A percentile compares a stretch with the other conserved stretches of the same genome.
phyloP scores from a whole-genome alignment of 768 basidiomycete genomes.

The Jaapia argillacea region DNA sequence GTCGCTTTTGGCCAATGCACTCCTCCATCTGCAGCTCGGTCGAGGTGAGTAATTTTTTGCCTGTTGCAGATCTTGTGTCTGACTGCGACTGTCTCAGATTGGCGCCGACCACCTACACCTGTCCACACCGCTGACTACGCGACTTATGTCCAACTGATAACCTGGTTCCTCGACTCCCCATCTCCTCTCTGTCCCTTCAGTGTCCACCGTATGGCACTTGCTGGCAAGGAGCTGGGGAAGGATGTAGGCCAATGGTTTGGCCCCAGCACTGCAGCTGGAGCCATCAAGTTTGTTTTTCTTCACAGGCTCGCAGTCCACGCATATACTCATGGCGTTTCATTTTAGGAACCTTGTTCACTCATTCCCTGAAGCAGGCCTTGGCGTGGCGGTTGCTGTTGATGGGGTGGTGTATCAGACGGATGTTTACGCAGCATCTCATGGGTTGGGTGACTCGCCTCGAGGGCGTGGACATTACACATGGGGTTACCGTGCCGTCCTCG shows the following conservation, averaged over 20 bases:
- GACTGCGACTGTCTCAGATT: slow-evolving; percentile 40
- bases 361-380: slow-evolving; percentile 73
- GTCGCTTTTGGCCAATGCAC: slow-evolving; percentile 69
- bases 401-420: slow-evolving; percentile 77
- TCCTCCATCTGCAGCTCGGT: slow-evolving; percentile 68
- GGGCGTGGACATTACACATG: slow-evolving; percentile 26
- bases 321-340: not conserved
- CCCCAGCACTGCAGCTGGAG: slow-evolving; percentile 94
- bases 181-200: slow-evolving; percentile 80
- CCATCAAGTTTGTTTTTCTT: slow-evolving; percentile 56
- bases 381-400: slow-evolving; percentile 78
- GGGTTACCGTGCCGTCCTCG: slow-evolving; percentile 79
- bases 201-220: slow-evolving; percentile 92
- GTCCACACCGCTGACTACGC: slow-evolving; percentile 60
- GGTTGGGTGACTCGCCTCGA: slow-evolving; percentile 18
- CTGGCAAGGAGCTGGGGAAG: slow-evolving; percentile 91
- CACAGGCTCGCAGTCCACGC: not conserved
- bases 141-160: slow-evolving; percentile 82
- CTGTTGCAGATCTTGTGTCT: not conserved
- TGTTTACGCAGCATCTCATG: slow-evolving; percentile 67
- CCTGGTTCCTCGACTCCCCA: slow-evolving; percentile 94
- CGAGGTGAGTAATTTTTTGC: slow-evolving; percentile 37
- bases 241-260: slow-evolving; percentile 98
- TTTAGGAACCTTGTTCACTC: slow-evolving; percentile 62
- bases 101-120: slow-evolving; percentile 65